Base-by-base conservation (phyloP, 1,139 yeast genomes). In the Kluyveromyces sp. region DNA sequence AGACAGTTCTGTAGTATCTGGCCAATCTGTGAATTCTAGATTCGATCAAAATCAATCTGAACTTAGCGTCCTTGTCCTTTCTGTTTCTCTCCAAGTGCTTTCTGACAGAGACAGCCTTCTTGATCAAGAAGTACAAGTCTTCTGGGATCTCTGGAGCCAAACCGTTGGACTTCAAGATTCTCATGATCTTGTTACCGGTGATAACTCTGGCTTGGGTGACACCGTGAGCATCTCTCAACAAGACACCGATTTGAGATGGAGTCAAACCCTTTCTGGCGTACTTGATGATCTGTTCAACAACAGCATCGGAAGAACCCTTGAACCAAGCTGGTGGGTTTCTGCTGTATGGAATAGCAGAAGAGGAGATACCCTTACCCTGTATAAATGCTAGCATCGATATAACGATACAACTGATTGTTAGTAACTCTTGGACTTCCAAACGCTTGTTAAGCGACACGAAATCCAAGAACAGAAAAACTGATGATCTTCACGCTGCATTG, bases 21-120 rank as follows among this genome's bases (percentile, higher is more conserved):
- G 98, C 95, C 74, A 92, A 86, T 84, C 99, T 92, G 95, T 92
- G 99, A 79, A 92, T 92, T 87, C 98, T 88, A 58, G 97, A 89
- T 80, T 92, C 99, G 72, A 94, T 88, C 76, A 92, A 84, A 92
- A 92, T 92, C 71, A 92, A 87, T 84, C 99, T 88, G 95, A 94
- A 92, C 80, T 92, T 92, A 66, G 98, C 92, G 78, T 92, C 98
- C 83, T 92, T 89, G 79, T 92, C 99, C 83, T 92, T 94, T 85
- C 99, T 88, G 96, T 92, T 92, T 78, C 94, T 87, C 80, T 94
- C 99, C 73, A 92, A 85, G 78, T 92, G 99, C 86, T 94, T 94
- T 87, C 99, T 89, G 74, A 94, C 96, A 63, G 96, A 70, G 68
- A 92, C 97, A 73, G 99, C 99, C 83, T 92, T 92, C 89, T 92